Base-by-base conservation (phyloP, 495 filamentous ascomycete species). In the Neurospora cerealis region DNA sequence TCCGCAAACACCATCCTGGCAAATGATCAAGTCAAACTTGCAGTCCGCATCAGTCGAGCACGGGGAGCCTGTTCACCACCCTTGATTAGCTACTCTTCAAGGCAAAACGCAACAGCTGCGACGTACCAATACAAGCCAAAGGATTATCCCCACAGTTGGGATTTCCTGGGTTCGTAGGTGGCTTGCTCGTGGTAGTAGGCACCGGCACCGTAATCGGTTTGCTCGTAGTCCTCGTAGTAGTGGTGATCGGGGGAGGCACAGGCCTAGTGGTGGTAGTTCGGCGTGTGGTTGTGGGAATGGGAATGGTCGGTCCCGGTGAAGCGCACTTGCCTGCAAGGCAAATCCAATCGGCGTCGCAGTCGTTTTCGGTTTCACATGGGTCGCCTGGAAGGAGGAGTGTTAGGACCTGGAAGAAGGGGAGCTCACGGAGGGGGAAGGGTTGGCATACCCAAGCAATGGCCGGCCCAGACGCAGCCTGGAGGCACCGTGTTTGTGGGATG, bases 51-150 rank as follows among this genome's bases (percentile, higher is more conserved):
- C 75, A 1, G 75, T 75, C 60, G 69, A 48, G 69, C 78, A 79
- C 5, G 41, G 48, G 2, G 73, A 39, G 38, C 78, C 78, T 79
- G 40, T 73, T 62, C 2, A 37, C 2, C 5, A 15, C 46, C 11
- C 46, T 13, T 15, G 17, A 6, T 39, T 66, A 34, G 62, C 17
- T 37, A 69, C 9, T 39, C 39, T 8, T 70, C 32, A 60, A 0
- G 1, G 19, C 11, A n/a, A 32, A 24, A 10, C 5, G 38, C 13
- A 39, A 3, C 41, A 19, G 11, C 6, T 28, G 19, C 9, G 19
- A 77, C 78, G 28, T 78, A 79, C 77, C 78, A 73, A 79, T 76
- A 38, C 78, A 79, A 5, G 74, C 73, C 32, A 75, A 15, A 4
- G 78, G 78, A 69, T 73, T 77, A 39, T 72, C 72, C 3, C 73